These are phyloP conservation scores for Piper betle DNA, from an alignment of 164 flowering plant genomes.

Conservation along the genomic window DNA sequence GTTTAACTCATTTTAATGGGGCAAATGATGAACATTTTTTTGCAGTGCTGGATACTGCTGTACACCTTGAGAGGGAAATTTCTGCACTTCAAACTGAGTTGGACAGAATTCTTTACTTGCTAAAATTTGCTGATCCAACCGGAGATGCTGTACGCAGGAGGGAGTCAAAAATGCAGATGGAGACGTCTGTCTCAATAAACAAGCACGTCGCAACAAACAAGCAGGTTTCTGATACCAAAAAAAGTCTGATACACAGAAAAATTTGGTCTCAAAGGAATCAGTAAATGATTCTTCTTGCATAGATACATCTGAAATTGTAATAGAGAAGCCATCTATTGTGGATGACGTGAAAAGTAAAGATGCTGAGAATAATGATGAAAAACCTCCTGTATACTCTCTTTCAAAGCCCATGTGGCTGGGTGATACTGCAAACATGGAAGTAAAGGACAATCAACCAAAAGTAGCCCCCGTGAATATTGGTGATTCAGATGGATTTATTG, in stretches of 20 bases:
- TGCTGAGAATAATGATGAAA: constrained; percentile 15
- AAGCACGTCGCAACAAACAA: constrained; percentile 5
- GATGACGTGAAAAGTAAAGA: constrained; percentile 16
- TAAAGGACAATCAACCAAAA: constrained; percentile 20
- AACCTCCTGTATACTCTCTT: constrained; percentile 27
- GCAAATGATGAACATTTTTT: background rate
- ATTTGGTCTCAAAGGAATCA: constrained; percentile 10
- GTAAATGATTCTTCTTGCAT: constrained; percentile 10
- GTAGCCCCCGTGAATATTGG: constrained; percentile 13
- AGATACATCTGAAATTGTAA: constrained; percentile 13
- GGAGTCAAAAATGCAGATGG: constrained; percentile 23
- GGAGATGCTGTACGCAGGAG: constrained; percentile 81
- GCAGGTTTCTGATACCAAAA: background rate
- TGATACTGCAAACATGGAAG: constrained; percentile 36
- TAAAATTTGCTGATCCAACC: constrained; percentile 88
- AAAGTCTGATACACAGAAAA: constrained; percentile 17
- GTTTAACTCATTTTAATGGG: too few species aligned
- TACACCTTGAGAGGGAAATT: constrained; percentile 43
- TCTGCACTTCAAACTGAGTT: constrained; percentile 62
- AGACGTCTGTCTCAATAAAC: constrained; percentile 10
- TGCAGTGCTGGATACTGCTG: constrained; percentile 50
- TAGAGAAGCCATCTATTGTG: constrained; percentile 13
- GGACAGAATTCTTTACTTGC: constrained; percentile 69
- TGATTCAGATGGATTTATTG: constrained; percentile 57
- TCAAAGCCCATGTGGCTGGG: constrained; percentile 94